Evolutionary conservation across 768 basidiomycete species (phyloP).

Genomic region (Trametes elegans): DNA sequence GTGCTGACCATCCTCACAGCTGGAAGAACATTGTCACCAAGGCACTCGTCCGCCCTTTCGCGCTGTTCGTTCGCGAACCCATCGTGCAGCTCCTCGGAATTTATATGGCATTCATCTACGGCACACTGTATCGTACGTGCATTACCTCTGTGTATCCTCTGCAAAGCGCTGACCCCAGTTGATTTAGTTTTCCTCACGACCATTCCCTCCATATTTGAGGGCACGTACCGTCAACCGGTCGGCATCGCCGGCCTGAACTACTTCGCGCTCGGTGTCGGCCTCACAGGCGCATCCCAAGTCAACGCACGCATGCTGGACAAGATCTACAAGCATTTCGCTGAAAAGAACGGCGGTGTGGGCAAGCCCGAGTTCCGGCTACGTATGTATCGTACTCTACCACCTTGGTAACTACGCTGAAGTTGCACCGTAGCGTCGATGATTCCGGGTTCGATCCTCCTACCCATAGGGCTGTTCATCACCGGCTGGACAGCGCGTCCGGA

Average conservation of each 20-base stretch:
- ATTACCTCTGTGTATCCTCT: not conserved
- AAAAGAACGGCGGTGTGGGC: slow-evolving; percentile 51
- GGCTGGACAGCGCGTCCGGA: slow-evolving; percentile 65
- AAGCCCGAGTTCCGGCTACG: slow-evolving; percentile 54
- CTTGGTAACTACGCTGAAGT: not conserved
- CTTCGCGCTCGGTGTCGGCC: slow-evolving; percentile 64
- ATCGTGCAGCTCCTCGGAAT: slow-evolving; percentile 63
- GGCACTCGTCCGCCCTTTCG: slow-evolving; percentile 63
- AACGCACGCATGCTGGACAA: slow-evolving; percentile 58
- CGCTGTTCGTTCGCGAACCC: slow-evolving; percentile 53
- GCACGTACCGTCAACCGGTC: slow-evolving; percentile 46
- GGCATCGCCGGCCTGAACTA: slow-evolving; percentile 68
- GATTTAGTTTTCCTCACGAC: slow-evolving; percentile 60
- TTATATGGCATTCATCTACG: slow-evolving; percentile 71
- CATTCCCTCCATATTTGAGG: slow-evolving; percentile 54
- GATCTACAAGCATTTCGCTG: slow-evolving; percentile 49
- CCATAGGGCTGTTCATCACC: slow-evolving; percentile 62
- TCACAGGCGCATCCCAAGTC: slow-evolving; percentile 46
- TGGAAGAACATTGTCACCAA: slow-evolving; percentile 51
- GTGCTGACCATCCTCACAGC: slow-evolving; percentile 30
- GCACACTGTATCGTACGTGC: slow-evolving; percentile 51
- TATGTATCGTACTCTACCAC: slow-evolving; percentile 23
- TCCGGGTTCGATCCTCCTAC: slow-evolving; percentile 56
- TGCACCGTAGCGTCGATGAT: slow-evolving; percentile 51
- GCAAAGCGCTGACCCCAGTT: not conserved